A percentile compares a stretch with the other conserved stretches of the same genome.
Evolutionary conservation across 202 grass and related monocot species (phyloP).

Genomic region (Panicum virgatum): DNA sequence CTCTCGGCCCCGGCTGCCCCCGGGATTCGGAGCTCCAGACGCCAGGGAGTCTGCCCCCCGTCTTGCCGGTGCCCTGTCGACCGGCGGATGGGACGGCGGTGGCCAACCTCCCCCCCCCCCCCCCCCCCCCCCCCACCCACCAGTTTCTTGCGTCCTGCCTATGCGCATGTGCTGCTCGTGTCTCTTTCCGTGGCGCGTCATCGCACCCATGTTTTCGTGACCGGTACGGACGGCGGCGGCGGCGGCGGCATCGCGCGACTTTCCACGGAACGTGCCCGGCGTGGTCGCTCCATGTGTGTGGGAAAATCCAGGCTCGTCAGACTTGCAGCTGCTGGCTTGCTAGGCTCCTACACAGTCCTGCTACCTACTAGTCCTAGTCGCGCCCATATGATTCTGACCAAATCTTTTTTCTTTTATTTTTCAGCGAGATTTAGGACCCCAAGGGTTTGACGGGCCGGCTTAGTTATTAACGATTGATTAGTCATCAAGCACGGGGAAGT

Average conservation of each 20-base stretch:
- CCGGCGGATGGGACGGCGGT: not conserved
- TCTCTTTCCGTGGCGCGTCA: slow-evolving; percentile 12
- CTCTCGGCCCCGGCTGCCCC: not conserved
- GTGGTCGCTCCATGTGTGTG: slow-evolving; percentile 12
- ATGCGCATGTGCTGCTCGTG: not conserved
- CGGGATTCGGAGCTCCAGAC: not conserved
- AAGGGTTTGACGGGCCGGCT: not conserved
- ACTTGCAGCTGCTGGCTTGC: not conserved
- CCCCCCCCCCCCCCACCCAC: not conserved
- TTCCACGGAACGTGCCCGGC: slow-evolving; percentile 6
- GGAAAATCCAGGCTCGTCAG: not conserved
- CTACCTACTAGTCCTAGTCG: not conserved
- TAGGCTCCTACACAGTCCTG: not conserved
- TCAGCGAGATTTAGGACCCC: not conserved
- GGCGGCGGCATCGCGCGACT: too few relatives aligned
- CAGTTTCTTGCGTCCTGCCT: not conserved
- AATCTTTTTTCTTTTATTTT: not conserved
- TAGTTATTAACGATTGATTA: not conserved
- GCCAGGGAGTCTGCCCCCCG: not conserved
- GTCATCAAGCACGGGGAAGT: not conserved
- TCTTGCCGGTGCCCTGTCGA: not conserved
- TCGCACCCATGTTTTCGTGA: not conserved
- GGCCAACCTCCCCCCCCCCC: not conserved
- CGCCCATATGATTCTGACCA: not conserved
- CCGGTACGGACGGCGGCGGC: not conserved